phyloP scores from a whole-genome alignment of 2,329 filamentous ascomycete genomes.

The Aspergillus terreus region DNA sequence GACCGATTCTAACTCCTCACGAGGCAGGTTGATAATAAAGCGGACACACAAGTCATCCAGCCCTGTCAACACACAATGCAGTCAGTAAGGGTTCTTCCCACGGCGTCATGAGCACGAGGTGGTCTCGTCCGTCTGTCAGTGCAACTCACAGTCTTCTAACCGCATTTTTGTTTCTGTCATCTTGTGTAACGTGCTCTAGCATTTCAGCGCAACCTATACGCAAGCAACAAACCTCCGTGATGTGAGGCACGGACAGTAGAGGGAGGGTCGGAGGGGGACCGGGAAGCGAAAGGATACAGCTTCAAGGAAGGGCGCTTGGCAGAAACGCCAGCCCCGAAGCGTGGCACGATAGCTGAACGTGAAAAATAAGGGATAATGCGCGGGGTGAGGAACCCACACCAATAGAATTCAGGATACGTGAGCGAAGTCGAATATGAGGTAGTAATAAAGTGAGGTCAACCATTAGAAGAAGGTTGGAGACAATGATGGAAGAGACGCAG shows the following conservation, averaged over 20 bases:
- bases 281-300: slow-evolving; percentile 20
- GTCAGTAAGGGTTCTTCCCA: slow-evolving; percentile 17
- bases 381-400: neutral
- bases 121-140: neutral
- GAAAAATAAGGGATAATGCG: neutral
- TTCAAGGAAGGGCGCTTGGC: slow-evolving; percentile 25
- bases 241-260: slow-evolving; percentile 18
- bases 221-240: slow-evolving; percentile 19
- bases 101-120: neutral
- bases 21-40: slow-evolving; percentile 94
- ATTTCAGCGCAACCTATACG: slow-evolving; percentile 49
- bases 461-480: neutral
- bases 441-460: neutral
- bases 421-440: slow-evolving; percentile 1
- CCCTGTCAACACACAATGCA: slow-evolving; percentile 52
- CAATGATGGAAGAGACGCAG: neutral
- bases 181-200: slow-evolving; percentile 55
- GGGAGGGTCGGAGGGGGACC: slow-evolving; percentile 14
- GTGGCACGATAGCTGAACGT: slow-evolving; percentile 8
- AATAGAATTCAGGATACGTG: neutral
- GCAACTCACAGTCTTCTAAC: slow-evolving; percentile 75
- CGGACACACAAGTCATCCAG: slow-evolving; percentile 96
- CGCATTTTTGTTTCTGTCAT: slow-evolving; percentile 79
- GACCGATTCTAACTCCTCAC: slow-evolving; percentile 83
- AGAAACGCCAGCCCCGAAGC: slow-evolving; percentile 23